These are phyloP conservation scores for Stagonosporopsis vannaccii DNA, from an alignment of 2,329 filamentous ascomycete species.

Conservation along the genomic window DNA sequence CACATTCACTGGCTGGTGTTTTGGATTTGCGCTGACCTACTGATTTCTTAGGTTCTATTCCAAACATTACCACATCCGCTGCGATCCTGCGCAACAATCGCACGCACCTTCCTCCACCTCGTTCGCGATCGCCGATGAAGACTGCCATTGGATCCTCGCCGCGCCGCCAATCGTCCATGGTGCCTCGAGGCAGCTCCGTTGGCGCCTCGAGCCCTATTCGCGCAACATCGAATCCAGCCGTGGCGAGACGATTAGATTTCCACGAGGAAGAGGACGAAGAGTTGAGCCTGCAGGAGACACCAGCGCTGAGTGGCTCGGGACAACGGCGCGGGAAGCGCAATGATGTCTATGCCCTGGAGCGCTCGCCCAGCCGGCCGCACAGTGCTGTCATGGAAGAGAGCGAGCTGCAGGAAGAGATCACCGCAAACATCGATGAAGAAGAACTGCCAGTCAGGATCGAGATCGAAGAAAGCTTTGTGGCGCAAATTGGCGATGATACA, in stretches of 20 bases:
- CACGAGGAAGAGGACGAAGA: constrained; percentile 41
- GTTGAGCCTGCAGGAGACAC: constrained; percentile 41
- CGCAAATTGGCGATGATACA: constrained; percentile 40
- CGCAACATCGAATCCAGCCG: constrained; percentile 48
- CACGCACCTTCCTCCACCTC: constrained; percentile 57
- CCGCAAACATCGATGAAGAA: constrained; percentile 34
- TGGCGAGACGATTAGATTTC: constrained; percentile 66
- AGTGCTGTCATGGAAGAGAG: constrained; percentile 43
- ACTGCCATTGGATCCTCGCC: constrained; percentile 66
- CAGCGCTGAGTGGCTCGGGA: constrained; percentile 44
- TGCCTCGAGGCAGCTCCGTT: constrained; percentile 60
- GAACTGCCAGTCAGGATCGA: constrained; percentile 30
- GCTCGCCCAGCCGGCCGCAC: constrained; percentile 37
- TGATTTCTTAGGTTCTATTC: constrained; percentile 55
- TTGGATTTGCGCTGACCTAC: constrained; percentile 8
- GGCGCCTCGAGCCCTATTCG: constrained; percentile 37
- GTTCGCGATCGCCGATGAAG: constrained; percentile 69
- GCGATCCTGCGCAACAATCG: constrained; percentile 55
- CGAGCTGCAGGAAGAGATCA: constrained; percentile 42
- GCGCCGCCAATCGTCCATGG: constrained; percentile 66
- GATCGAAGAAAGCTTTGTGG: constrained; percentile 40
- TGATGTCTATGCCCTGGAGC: constrained; percentile 44
- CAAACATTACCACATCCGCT: constrained; percentile 56
- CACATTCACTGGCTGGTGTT: neutral
- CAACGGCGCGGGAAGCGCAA: constrained; percentile 40